Conservation (phyloP, 768 basidiomycete species). For the Pleurotus cornucopiae region DNA sequence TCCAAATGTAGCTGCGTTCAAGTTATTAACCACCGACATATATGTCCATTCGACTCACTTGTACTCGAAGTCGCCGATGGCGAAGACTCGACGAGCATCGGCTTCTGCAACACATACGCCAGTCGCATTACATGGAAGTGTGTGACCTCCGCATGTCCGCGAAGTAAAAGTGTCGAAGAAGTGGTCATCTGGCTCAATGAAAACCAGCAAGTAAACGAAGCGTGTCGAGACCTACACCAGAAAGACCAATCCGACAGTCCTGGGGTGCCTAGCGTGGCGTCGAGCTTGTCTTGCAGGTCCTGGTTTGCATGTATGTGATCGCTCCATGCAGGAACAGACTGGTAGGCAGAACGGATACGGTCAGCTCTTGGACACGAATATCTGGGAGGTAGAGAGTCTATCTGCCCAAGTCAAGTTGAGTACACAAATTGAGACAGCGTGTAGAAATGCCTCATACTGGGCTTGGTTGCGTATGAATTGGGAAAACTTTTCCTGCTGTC, state of each 20-base stretch:
- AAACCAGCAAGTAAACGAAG: not conserved
- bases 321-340: conserved; percentile 14
- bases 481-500: not conserved
- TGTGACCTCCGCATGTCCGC: conserved; percentile 13
- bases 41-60: conserved; percentile 4
- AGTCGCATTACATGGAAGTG: conserved; percentile 14
- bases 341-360: conserved; percentile 13
- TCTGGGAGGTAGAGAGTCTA: conserved; percentile 13
- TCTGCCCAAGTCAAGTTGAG: conserved; percentile 2
- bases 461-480: conserved; percentile 8
- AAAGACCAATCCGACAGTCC: conserved; percentile 12
- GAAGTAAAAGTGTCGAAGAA: conserved; percentile 15
- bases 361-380: conserved; percentile 14
- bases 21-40: too few species aligned
- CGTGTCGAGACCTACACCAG: conserved; percentile 9
- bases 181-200: conserved; percentile 10
- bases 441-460: not conserved
- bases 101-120: conserved; percentile 12
- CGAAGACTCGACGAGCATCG: conserved; percentile 11
- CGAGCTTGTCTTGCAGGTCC: conserved; percentile 10
- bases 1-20: conserved; percentile 14
- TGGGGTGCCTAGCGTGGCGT: conserved; percentile 10
- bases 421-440: not conserved
- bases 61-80: conserved; percentile 16
- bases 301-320: conserved; percentile 11